phyloP scores from a whole-genome alignment of 208 protist species.

The Trypanosoma congolense region DNA sequence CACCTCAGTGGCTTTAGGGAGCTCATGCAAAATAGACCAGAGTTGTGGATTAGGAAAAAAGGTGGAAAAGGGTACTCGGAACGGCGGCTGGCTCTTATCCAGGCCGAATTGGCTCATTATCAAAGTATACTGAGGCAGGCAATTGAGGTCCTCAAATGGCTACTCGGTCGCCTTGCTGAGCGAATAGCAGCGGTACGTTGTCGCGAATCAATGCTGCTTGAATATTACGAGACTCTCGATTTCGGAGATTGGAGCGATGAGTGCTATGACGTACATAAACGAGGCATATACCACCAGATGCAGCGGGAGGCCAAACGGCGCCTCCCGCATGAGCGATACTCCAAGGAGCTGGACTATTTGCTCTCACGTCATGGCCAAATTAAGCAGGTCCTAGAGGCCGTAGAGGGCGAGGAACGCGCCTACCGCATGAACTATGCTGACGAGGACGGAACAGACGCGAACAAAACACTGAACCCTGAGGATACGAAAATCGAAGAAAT shows the following conservation, averaged over 20 bases:
- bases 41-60: constrained; percentile 6
- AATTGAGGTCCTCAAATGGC: constrained; percentile 31
- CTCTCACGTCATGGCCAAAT: constrained; percentile 45
- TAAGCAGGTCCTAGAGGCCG: constrained; percentile 37
- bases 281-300: constrained; percentile 38
- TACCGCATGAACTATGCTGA: not conserved
- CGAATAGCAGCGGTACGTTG: constrained; percentile 21
- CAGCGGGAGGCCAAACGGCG: constrained; percentile 39
- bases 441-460: not conserved
- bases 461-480: constrained; percentile 2
- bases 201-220: constrained; percentile 32
- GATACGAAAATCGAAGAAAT: constrained; percentile 17
- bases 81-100: constrained; percentile 5
- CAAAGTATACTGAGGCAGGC: constrained; percentile 26
- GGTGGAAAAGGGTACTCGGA: constrained; percentile 13
- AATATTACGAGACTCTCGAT: constrained; percentile 68
- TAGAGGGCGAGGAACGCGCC: constrained; percentile 43
- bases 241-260: constrained; percentile 29
- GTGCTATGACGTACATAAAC: constrained; percentile 5
- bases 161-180: constrained; percentile 32
- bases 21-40: not conserved
- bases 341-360: constrained; percentile 19
- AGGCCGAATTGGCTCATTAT: constrained; percentile 25
- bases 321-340: constrained; percentile 39
- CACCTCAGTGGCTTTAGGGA: constrained; percentile 9